Evolutionary conservation across 768 basidiomycete species (phyloP), one percentile per base, ranked within the genome.

Genomic region (Obba rivulosa): DNA sequence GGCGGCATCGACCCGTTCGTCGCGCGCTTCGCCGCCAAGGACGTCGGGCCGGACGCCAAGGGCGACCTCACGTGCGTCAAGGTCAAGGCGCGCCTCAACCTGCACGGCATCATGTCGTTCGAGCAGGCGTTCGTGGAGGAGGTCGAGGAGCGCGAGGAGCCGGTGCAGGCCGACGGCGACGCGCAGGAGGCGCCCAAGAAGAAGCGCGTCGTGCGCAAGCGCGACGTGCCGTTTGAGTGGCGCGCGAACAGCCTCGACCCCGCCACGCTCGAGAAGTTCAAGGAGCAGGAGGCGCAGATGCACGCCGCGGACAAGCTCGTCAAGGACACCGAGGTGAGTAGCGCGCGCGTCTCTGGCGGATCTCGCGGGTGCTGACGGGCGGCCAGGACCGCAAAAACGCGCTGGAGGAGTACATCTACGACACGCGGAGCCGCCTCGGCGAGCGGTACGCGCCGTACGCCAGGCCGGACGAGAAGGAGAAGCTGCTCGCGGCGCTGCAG

Each of bases 401-500:
- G 3, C 83, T 99, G 13, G 95, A 99, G 72, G 96, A 98, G 71
- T 97, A 95, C 73, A 87, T 98, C 49, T 97, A 97, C 70, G 95
- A 98, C 67, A 92, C 78, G 61, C 88, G 93, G 34, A 74, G 80
- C 68, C 95, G 96, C 73, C 79, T 99, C 51, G 94, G 97, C 34
- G 89, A 86, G 41, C 81, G 87, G 43, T 96, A 89, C 61, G 83
- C 84, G 16, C 41, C 79, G 11, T 98, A 75, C 67, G 87, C 87
- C 45, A 77, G 85, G 61, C 42, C 81, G 0, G 65, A 71, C 11
- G 95, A 98, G 71, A 94, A 93, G 72, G 66, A 79, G 53, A 80
- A 79, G 52, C 80, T 98, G 34, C 72, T 91, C 23, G 68, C 61
- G 17, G 78, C 82, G 39, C 76, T 94, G 25, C 72, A 77, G 48